phyloP scores from a whole-genome alignment of 345 rosid genomes.

The Alliaria petiolata region DNA sequence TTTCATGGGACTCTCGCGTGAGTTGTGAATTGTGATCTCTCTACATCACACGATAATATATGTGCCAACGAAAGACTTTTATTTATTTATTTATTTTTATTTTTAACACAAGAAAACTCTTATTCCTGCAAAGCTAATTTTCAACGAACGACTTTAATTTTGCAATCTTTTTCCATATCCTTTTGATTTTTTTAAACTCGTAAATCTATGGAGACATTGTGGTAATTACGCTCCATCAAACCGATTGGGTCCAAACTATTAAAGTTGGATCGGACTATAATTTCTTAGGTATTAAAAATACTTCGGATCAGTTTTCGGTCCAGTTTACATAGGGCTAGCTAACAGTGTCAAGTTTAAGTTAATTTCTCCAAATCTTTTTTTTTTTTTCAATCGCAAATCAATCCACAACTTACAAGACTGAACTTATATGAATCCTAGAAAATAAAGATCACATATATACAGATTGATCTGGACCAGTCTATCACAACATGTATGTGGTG shows the following conservation, averaged over 20 bases:
- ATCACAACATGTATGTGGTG: background rate
- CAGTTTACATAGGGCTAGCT: background rate
- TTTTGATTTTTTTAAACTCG: slow-evolving; percentile 12
- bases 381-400: background rate
- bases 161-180: background rate
- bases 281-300: background rate
- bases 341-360: background rate
- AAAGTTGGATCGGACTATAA: background rate
- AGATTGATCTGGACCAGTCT: background rate
- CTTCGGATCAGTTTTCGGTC: background rate
- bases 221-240: background rate
- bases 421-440: background rate
- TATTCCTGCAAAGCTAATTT: background rate
- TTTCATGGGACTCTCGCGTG: background rate
- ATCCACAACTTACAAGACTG: background rate
- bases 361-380: background rate
- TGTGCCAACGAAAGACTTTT: background rate
- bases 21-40: background rate
- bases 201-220: background rate
- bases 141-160: background rate
- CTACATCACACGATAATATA: background rate
- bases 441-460: background rate
- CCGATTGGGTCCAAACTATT: background rate
- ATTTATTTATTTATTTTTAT: background rate
- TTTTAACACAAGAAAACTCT: background rate